Evolutionary conservation across 164 flowering plant genomes (phyloP).

Genomic region (Liriodendron chinense): DNA sequence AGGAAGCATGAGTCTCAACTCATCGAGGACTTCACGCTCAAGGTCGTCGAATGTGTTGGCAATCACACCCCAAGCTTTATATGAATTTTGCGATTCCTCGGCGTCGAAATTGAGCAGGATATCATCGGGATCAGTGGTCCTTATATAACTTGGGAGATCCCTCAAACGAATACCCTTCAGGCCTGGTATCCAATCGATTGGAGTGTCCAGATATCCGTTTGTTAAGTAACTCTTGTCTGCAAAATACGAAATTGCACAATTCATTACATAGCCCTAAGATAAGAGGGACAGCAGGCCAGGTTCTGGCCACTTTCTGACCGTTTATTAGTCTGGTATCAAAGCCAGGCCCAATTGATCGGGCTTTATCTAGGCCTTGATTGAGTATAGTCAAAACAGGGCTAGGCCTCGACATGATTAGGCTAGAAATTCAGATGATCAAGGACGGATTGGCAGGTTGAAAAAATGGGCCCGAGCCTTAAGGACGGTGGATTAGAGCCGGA

Average conservation of each 20-base stretch:
- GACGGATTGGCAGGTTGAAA: no score
- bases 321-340: no score
- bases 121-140: conserved; percentile 26
- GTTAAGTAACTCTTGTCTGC: background rate
- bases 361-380: no score
- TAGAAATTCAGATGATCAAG: no score
- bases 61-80: conserved; percentile 17
- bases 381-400: no score
- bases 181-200: conserved; percentile 30
- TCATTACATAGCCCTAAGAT: no score
- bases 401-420: no score
- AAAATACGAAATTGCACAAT: background rate
- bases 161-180: conserved; percentile 24
- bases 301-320: no score
- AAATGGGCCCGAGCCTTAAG: no score
- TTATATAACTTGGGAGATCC: conserved; percentile 28
- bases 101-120: conserved; percentile 22
- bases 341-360: no score
- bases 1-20: conserved; percentile 10
- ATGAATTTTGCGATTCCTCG: conserved; percentile 20
- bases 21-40: conserved; percentile 17
- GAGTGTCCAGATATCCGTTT: conserved; percentile 17
- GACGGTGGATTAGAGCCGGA: no score
- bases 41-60: conserved; percentile 29
- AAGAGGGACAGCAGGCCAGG: no score